Conservation (phyloP, 495 filamentous ascomycete genomes). For the Talaromyces wortmannii region DNA sequence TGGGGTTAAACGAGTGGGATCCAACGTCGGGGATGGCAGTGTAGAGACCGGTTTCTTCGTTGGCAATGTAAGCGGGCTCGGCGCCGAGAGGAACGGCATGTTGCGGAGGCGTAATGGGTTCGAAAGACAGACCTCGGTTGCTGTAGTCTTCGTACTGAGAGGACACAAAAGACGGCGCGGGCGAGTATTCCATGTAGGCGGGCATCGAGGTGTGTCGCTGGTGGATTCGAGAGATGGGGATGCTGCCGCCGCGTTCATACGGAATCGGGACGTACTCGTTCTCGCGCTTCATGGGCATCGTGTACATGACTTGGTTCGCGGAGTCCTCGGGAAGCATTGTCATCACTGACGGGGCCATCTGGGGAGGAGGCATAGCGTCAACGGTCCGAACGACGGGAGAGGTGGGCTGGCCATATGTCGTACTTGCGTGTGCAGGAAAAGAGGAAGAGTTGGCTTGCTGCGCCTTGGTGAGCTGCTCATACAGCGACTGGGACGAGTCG, state of each 20-base stretch:
- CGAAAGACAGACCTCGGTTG: constrained; percentile 90
- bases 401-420: constrained; percentile 73
- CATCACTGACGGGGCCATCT: constrained; percentile 66
- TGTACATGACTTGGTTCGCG: constrained; percentile 68
- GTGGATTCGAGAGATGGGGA: constrained; percentile 72
- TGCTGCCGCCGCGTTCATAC: constrained; percentile 79
- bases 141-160: constrained; percentile 97
- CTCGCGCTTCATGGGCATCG: constrained; percentile 72
- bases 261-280: constrained; percentile 67
- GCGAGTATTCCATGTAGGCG: constrained; percentile 95
- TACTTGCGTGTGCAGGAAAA: constrained; percentile 77
- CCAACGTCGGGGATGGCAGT: constrained; percentile 84
- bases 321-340: constrained; percentile 75
- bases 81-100: constrained; percentile 68
- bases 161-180: constrained; percentile 93
- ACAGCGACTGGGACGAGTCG: constrained; percentile 96
- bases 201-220: constrained; percentile 96
- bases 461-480: constrained; percentile 98
- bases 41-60: constrained; percentile 94
- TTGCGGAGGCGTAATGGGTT: constrained; percentile 93
- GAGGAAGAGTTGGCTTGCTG: constrained; percentile 97
- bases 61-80: constrained; percentile 94
- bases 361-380: constrained; percentile 80
- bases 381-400: constrained; percentile 84
- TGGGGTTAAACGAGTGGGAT: constrained; percentile 55